Conservation (phyloP, 164 flowering plant species). For the Brasenia schreberi region DNA sequence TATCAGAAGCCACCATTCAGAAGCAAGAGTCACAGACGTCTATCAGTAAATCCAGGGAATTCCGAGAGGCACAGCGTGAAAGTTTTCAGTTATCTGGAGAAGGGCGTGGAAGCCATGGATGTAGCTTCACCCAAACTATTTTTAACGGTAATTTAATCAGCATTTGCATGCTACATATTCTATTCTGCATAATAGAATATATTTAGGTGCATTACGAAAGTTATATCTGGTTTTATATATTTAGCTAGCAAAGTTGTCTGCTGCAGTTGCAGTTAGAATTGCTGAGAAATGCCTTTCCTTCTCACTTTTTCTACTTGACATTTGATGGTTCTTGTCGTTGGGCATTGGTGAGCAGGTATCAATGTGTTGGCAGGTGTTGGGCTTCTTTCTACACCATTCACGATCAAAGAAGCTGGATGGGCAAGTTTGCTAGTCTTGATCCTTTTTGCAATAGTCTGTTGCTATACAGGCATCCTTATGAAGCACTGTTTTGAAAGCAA, state of each 20-base stretch:
- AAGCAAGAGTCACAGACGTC: slow-evolving; percentile 27
- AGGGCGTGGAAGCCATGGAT: slow-evolving; percentile 48
- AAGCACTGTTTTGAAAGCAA: slow-evolving; percentile 65
- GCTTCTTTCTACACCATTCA: slow-evolving; percentile 71
- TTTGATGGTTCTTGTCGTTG: background rate
- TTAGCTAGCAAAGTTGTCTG: background rate
- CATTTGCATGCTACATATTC: background rate
- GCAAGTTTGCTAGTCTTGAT: slow-evolving; percentile 37
- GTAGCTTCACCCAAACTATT: slow-evolving; percentile 76
- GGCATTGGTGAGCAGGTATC: slow-evolving; percentile 23
- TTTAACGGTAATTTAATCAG: slow-evolving; percentile 52
- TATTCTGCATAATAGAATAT: background rate
- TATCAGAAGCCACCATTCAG: slow-evolving; percentile 18
- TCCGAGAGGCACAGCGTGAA: slow-evolving; percentile 23
- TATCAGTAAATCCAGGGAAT: slow-evolving; percentile 19
- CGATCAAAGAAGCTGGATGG: slow-evolving; percentile 87
- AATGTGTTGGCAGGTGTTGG: slow-evolving; percentile 90
- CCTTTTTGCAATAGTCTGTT: slow-evolving; percentile 54
- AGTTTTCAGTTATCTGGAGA: slow-evolving; percentile 43
- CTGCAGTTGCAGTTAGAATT: background rate
- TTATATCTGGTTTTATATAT: background rate
- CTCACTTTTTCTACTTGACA: background rate
- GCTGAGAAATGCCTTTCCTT: background rate
- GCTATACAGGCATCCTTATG: slow-evolving; percentile 71
- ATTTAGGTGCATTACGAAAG: background rate